Evolutionary conservation across 2,329 filamentous ascomycete species (phyloP).

Genomic region (Colletotrichum chrysophilum): DNA sequence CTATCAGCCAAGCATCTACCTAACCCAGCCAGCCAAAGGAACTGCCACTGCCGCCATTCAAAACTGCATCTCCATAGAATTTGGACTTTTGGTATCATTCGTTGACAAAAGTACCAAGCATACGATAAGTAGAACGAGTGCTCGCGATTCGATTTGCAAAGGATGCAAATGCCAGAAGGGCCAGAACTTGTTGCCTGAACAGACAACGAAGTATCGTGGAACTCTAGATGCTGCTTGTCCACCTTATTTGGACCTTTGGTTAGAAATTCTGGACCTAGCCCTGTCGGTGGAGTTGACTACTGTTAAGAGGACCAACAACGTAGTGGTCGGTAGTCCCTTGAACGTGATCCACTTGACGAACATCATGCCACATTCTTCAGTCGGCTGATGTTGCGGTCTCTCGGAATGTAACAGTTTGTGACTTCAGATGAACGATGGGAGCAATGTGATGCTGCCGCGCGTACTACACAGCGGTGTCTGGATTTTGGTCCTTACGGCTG

Average conservation of each 20-base stretch:
- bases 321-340: fast-evolving
- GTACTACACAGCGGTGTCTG: neutral
- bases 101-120: neutral
- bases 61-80: neutral
- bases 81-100: neutral
- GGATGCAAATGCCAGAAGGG: neutral
- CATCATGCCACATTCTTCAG: neutral
- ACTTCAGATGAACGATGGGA: neutral
- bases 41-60: fast-evolving
- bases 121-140: neutral
- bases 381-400: neutral
- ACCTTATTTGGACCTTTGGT: neutral
- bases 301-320: neutral
- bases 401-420: neutral
- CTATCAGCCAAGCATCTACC: neutral
- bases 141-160: neutral
- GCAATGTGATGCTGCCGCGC: neutral
- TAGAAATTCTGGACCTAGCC: neutral
- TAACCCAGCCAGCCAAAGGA: neutral
- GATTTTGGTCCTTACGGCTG: neutral
- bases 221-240: neutral
- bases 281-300: neutral
- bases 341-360: neutral
- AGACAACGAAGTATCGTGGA: fast-evolving
- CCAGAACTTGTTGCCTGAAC: neutral